Evolutionary conservation across 495 filamentous ascomycete genomes (phyloP).

Genomic region (Opeltia flavorubescens): DNA sequence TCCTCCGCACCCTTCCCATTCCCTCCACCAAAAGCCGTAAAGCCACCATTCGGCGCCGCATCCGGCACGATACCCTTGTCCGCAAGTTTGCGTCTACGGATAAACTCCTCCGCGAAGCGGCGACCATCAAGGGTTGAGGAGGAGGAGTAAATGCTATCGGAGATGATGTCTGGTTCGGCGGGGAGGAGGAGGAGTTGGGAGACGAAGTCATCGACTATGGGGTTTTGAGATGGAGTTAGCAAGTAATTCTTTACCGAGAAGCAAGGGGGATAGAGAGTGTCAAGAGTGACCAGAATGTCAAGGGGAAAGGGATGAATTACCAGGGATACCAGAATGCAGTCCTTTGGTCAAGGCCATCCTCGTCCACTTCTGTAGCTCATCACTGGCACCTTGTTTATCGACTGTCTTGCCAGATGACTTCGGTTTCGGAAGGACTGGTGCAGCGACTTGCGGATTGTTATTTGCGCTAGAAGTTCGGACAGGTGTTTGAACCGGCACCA

Average conservation of each 20-base stretch:
- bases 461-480: slow-evolving; percentile 41
- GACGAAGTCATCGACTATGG: slow-evolving; percentile 67
- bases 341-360: slow-evolving; percentile 53
- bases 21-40: background rate
- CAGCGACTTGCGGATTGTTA: slow-evolving; percentile 25
- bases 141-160: slow-evolving; percentile 73
- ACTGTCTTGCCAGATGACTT: slow-evolving; percentile 25
- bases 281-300: background rate
- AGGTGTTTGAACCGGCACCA: slow-evolving; percentile 33
- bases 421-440: slow-evolving; percentile 24
- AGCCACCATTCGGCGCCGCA: slow-evolving; percentile 21
- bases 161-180: slow-evolving; percentile 62
- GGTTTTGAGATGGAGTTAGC: slow-evolving; percentile 17
- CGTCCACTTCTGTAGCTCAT: slow-evolving; percentile 92
- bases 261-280: background rate
- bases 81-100: slow-evolving; percentile 80
- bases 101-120: slow-evolving; percentile 88
- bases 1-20: slow-evolving; percentile 1
- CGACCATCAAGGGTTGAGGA: slow-evolving; percentile 79
- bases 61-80: slow-evolving; percentile 69
- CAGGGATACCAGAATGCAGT: slow-evolving; percentile 45
- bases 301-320: slow-evolving; percentile 21
- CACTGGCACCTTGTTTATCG: slow-evolving; percentile 44
- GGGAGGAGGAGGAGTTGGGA: slow-evolving; percentile 59
- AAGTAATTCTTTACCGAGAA: background rate